Percentiles rank a stretch among this genome's conserved stretches.
These are phyloP conservation scores for Hygrophorus pudorinus DNA, from an alignment of 768 basidiomycete genomes.

Conservation along the genomic window DNA sequence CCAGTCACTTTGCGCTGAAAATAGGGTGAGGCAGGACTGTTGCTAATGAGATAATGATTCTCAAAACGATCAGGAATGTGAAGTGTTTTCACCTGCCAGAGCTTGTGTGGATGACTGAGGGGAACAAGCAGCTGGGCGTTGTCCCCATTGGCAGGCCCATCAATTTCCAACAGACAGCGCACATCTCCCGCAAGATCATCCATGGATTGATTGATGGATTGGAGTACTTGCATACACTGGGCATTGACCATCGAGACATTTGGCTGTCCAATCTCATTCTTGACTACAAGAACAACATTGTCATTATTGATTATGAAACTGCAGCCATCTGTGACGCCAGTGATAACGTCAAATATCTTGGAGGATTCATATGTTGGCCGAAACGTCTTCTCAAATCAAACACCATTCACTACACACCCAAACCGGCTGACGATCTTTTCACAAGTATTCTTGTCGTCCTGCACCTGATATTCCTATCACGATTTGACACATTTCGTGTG, in stretches of 20 bases:
- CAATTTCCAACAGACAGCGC: background rate
- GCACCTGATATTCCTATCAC: constrained; percentile 3
- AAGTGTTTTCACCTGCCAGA: constrained; percentile 1
- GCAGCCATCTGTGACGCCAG: background rate
- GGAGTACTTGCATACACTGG: constrained; percentile 1
- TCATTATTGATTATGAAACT: no score
- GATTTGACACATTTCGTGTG: constrained; percentile 1
- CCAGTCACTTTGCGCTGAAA: constrained; percentile 2
- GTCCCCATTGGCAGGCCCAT: background rate
- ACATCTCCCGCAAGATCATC: constrained; percentile 1
- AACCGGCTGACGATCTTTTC: constrained; percentile 3
- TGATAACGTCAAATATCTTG: background rate
- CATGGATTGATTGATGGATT: constrained; percentile 1
- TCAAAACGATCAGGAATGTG: background rate
- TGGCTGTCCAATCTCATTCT: constrained; percentile 1
- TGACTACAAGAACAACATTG: background rate
- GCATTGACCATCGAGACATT: constrained; percentile 3
- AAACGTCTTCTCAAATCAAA: constrained; percentile 1
- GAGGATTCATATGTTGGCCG: constrained; percentile 1
- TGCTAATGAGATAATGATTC: background rate
- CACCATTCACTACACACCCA: background rate
- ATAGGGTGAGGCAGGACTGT: background rate
- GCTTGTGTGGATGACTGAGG: background rate
- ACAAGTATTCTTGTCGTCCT: constrained; percentile 1
- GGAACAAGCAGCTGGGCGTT: constrained; percentile 1